Conservation (phyloP, 2,329 filamentous ascomycete genomes). For the Cordyceps javanica region DNA sequence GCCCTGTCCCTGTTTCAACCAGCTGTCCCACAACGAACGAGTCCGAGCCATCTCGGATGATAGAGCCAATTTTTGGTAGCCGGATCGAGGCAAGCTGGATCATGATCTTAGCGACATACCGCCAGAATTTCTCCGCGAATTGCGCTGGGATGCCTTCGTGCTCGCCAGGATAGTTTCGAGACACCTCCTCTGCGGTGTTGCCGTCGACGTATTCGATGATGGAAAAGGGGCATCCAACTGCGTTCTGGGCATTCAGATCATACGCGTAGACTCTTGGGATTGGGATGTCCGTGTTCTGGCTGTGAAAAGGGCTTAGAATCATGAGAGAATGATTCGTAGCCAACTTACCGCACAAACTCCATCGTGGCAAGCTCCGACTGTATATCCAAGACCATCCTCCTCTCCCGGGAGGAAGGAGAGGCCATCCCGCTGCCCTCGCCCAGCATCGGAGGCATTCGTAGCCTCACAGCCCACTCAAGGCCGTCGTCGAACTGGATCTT, state of each 20-base stretch:
- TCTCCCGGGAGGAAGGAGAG: background rate
- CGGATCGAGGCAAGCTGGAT: slow-evolving; percentile 4
- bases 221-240: background rate
- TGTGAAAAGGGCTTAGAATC: background rate
- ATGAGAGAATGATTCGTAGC: background rate
- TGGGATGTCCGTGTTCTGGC: slow-evolving; percentile 2
- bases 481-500: slow-evolving; percentile 3
- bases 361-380: slow-evolving; percentile 8
- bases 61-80: slow-evolving; percentile 4
- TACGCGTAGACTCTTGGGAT: slow-evolving; percentile 2
- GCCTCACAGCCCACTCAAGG: background rate
- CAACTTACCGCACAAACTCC: background rate
- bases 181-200: slow-evolving; percentile 2
- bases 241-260: background rate
- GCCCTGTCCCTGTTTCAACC: slow-evolving; percentile 1
- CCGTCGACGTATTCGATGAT: slow-evolving; percentile 3
- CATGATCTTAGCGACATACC: background rate
- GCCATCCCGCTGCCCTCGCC: background rate
- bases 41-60: background rate
- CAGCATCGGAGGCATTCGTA: background rate
- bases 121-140: slow-evolving; percentile 6
- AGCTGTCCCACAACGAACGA: background rate
- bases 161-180: background rate
- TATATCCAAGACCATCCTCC: background rate
- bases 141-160: slow-evolving; percentile 3